phyloP scores from a whole-genome alignment of 768 basidiomycete species.

The Pleurotus tuber-regium region DNA sequence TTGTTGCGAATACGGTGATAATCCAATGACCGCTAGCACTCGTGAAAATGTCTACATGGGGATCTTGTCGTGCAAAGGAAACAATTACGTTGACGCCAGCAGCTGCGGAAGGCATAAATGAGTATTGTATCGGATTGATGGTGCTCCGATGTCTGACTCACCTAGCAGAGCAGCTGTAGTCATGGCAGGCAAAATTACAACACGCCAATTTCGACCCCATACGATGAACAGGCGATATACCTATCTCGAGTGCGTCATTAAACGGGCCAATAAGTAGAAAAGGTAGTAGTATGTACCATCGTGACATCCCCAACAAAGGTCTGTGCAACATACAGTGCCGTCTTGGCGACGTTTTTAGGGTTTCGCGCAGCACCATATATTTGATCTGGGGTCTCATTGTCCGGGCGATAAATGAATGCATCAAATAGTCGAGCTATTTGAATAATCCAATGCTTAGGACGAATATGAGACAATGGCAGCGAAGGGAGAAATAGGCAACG shows the following conservation, averaged over 20 bases:
- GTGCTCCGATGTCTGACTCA: not conserved
- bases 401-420: conserved; percentile 2
- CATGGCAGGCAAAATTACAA: conserved; percentile 2
- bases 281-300: not conserved
- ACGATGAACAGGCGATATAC: conserved; percentile 8
- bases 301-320: conserved; percentile 7
- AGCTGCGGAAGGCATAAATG: not conserved
- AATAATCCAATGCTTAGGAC: conserved; percentile 5
- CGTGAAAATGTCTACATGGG: conserved; percentile 1
- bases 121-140: not conserved
- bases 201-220: conserved; percentile 6
- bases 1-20: conserved; percentile 4
- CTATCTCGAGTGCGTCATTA: no score
- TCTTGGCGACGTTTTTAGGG: conserved; percentile 7
- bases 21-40: conserved; percentile 7
- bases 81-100: conserved; percentile 5
- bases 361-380: not conserved
- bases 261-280: no score
- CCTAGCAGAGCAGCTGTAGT: conserved; percentile 7
- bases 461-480: not conserved
- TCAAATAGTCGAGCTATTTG: conserved; percentile 9
- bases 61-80: conserved; percentile 2
- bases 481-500: not conserved
- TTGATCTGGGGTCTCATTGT: not conserved
- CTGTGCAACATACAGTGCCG: conserved; percentile 9